Percentiles rank a stretch among this genome's conserved stretches.
Conservation (phyloP, 306 rosid species). For the Sicyos edulis region DNA sequence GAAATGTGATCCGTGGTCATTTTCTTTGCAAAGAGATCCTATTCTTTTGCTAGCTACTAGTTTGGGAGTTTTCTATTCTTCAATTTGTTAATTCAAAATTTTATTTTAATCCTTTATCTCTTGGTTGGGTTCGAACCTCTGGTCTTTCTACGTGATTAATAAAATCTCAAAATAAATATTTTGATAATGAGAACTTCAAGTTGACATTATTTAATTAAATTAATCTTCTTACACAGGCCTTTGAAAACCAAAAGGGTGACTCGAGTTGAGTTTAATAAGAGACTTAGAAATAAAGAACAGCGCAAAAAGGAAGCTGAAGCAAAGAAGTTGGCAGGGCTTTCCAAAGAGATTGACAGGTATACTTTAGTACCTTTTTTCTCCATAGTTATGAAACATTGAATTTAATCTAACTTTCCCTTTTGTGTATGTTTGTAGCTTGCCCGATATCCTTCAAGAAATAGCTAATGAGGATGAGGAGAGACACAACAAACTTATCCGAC, state of each 20-base stretch:
- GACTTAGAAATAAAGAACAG: constrained; percentile 58
- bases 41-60: constrained; percentile 1
- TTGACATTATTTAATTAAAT: constrained; percentile 24
- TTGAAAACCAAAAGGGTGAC: constrained; percentile 58
- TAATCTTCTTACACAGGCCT: constrained; percentile 33
- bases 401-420: background rate
- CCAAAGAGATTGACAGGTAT: constrained; percentile 84
- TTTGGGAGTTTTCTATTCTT: background rate
- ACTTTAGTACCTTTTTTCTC: constrained; percentile 6
- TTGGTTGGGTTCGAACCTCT: no score
- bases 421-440: constrained; percentile 46
- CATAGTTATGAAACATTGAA: background rate
- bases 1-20: background rate
- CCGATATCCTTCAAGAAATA: constrained; percentile 59
- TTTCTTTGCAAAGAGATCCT: background rate
- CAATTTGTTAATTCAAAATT: background rate
- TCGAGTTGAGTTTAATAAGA: constrained; percentile 61
- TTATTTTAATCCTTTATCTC: no score
- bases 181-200: background rate
- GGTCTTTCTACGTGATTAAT: background rate
- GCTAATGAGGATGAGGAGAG: constrained; percentile 67
- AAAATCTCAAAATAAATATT: background rate
- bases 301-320: constrained; percentile 51
- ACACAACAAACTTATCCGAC: constrained; percentile 52
- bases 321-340: constrained; percentile 41